Conservation (phyloP, 73 alveolate genomes). For the Stentor roeselii region DNA sequence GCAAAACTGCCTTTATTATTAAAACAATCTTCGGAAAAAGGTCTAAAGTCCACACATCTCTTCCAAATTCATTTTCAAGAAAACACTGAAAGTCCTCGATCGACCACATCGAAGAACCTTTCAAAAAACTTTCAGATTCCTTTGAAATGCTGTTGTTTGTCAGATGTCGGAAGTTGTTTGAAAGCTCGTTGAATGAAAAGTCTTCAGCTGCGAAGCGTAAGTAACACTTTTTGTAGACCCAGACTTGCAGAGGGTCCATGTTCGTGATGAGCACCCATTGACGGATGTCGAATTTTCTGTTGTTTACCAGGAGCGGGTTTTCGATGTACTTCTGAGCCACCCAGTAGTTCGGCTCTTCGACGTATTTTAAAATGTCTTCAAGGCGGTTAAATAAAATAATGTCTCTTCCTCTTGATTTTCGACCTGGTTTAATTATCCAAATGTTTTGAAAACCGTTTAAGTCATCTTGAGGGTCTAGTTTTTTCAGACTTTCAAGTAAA, state of each 20-base stretch:
- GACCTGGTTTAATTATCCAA: slow-evolving; percentile 95
- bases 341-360: slow-evolving; percentile 64
- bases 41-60: slow-evolving; percentile 68
- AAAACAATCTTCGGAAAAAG: slow-evolving; percentile 36
- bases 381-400: slow-evolving; percentile 66
- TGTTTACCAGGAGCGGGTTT: slow-evolving; percentile 82
- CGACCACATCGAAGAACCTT: slow-evolving; percentile 96
- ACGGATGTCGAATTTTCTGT: slow-evolving; percentile 87
- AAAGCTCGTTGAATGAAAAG: slow-evolving; percentile 22
- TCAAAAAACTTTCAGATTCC: slow-evolving; percentile 51
- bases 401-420: slow-evolving; percentile 93
- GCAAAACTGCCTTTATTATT: slow-evolving; percentile 28
- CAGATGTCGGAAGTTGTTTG: slow-evolving; percentile 44
- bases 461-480: slow-evolving; percentile 54
- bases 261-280: slow-evolving; percentile 62
- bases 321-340: slow-evolving; percentile 92
- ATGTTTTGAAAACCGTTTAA: slow-evolving; percentile 71
- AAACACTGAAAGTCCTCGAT: slow-evolving; percentile 65
- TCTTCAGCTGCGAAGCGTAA: slow-evolving; percentile 60
- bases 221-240: slow-evolving; percentile 67
- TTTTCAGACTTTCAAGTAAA: not conserved
- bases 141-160: slow-evolving; percentile 53
- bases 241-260: slow-evolving; percentile 57
- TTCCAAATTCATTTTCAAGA: slow-evolving; percentile 39
- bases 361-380: slow-evolving; percentile 76